Evolutionary conservation across 176 grass and related monocot genomes (phyloP).

Genomic region (Musa schizocarpa): DNA sequence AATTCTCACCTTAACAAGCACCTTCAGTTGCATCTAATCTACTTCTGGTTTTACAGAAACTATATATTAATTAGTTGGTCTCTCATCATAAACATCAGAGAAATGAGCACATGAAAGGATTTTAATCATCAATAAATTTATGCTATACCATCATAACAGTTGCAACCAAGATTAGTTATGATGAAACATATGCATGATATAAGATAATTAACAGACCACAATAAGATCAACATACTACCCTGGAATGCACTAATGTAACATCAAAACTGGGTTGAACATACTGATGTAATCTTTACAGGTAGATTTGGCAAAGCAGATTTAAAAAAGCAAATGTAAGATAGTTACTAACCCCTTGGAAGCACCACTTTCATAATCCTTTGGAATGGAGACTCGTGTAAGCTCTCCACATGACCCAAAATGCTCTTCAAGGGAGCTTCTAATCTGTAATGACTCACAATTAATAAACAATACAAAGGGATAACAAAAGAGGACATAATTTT

Average conservation of each 20-base stretch:
- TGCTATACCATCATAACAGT: too few species aligned
- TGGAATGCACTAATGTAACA: not conserved
- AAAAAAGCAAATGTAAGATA: not conserved
- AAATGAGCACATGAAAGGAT: too few species aligned
- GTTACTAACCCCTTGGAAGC: conserved; percentile 34
- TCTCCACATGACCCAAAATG: conserved; percentile 65
- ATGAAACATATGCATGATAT: too few species aligned
- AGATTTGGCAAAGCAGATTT: too few species aligned
- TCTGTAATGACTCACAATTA: conserved; percentile 23
- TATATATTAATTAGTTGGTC: too few species aligned
- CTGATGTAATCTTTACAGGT: not conserved
- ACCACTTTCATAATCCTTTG: conserved; percentile 57
- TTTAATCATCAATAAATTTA: too few species aligned
- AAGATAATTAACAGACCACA: too few species aligned
- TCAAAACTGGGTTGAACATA: not conserved
- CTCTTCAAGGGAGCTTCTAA: conserved; percentile 47
- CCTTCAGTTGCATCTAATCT: too few species aligned
- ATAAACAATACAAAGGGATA: not conserved
- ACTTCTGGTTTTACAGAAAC: too few species aligned
- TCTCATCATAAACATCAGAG: too few species aligned
- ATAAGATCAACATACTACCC: not conserved
- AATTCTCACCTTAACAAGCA: too few species aligned
- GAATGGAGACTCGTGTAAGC: conserved; percentile 50
- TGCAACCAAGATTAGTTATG: too few species aligned
- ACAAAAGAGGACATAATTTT: not conserved